These are phyloP conservation scores for Massarina eburnea DNA, from an alignment of 2,329 filamentous ascomycete species.

Conservation along the genomic window DNA sequence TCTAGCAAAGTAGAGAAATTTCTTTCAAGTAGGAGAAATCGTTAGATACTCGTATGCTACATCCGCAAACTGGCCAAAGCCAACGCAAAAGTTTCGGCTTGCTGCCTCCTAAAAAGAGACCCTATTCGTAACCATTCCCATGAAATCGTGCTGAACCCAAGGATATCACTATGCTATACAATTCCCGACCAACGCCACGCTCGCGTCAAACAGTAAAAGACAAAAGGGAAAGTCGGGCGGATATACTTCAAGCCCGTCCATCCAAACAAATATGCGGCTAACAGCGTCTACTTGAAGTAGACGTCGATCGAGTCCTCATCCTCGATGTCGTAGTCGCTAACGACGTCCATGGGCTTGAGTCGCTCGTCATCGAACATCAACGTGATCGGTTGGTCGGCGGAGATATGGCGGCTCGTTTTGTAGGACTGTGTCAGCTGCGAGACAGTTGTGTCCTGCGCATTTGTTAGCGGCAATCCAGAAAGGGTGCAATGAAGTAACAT, in stretches of 20 bases:
- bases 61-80: no score
- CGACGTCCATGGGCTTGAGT: slow-evolving; percentile 33
- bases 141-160: not conserved
- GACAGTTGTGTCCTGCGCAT: slow-evolving; percentile 31
- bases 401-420: slow-evolving; percentile 21
- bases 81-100: no score
- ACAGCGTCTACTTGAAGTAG: slow-evolving; percentile 30
- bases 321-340: slow-evolving; percentile 39
- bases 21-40: no score
- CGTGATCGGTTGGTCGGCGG: slow-evolving; percentile 30
- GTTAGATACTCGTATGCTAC: no score
- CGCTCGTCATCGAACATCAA: slow-evolving; percentile 44
- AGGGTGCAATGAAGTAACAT: slow-evolving; percentile 21
- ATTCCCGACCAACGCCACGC: slow-evolving; percentile 12
- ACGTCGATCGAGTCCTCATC: slow-evolving; percentile 42
- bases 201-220: not conserved
- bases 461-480: slow-evolving; percentile 10
- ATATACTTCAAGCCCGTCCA: not conserved
- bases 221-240: not conserved
- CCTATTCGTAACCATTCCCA: no score
- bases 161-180: not conserved
- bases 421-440: slow-evolving; percentile 34
- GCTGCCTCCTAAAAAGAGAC: no score
- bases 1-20: not conserved
- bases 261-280: not conserved